phyloP scores from a whole-genome alignment of 164 flowering plant genomes.

The Cinnamomum chago region DNA sequence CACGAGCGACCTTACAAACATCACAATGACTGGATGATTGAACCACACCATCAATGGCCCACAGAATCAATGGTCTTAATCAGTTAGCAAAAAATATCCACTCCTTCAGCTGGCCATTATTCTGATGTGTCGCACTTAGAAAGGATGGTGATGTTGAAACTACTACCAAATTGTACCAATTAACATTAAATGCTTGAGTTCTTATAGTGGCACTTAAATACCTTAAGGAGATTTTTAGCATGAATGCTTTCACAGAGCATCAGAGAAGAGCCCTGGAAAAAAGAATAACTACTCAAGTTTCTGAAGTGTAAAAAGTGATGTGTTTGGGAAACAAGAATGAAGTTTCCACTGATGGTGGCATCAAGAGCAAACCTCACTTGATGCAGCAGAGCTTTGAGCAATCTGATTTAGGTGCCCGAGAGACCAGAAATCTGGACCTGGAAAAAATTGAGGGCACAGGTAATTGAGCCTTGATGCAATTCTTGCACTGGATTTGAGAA shows the following conservation, averaged over 20 bases:
- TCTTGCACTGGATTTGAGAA: slow-evolving; percentile 80
- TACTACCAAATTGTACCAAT: not conserved
- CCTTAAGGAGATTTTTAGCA: slow-evolving; percentile 96
- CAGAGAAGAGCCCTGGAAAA: slow-evolving; percentile 37
- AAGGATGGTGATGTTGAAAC: not conserved
- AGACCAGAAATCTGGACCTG: slow-evolving; percentile 79
- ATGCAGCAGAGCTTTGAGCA: slow-evolving; percentile 16
- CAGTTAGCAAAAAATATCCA: not conserved
- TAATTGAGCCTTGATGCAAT: slow-evolving; percentile 78
- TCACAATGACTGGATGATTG: too few relatives aligned
- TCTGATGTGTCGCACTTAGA: not conserved
- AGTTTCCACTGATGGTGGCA: not conserved
- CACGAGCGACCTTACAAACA: not conserved
- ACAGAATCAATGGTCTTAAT: too few relatives aligned
- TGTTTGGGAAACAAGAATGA: not conserved
- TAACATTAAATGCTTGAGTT: not conserved
- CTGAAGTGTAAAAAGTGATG: not conserved
- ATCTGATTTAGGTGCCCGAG: slow-evolving; percentile 21
- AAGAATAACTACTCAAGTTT: slow-evolving; percentile 14
- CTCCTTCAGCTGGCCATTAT: not conserved
- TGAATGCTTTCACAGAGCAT: slow-evolving; percentile 31
- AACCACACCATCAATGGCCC: not conserved
- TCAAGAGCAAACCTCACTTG: slow-evolving; percentile 51
- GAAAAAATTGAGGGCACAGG: slow-evolving; percentile 88
- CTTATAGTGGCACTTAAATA: slow-evolving; percentile 18